Evolutionary conservation across 2,329 filamentous ascomycete species (phyloP).

Genomic region (Cytospora paraplurivora): DNA sequence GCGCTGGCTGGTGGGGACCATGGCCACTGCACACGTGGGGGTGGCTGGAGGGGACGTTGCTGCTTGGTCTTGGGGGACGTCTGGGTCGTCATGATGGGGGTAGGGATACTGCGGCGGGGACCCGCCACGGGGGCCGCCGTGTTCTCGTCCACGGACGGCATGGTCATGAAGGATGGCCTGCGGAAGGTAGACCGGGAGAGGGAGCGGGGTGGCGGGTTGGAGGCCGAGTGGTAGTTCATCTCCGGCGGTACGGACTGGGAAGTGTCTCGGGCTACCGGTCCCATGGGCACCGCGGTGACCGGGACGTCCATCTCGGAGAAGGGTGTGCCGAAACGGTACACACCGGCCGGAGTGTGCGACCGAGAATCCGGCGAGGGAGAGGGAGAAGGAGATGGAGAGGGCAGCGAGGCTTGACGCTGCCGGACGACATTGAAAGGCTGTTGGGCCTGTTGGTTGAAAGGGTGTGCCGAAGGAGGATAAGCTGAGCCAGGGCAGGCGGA

Average conservation of each 20-base stretch:
- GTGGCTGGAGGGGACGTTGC: slow-evolving; percentile 50
- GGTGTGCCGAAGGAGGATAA: slow-evolving; percentile 29
- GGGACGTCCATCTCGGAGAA: slow-evolving; percentile 91
- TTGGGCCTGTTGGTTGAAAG: slow-evolving; percentile 18
- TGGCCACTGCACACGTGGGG: slow-evolving; percentile 57
- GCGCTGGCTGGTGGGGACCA: slow-evolving; percentile 52
- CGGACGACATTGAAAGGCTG: slow-evolving; percentile 23
- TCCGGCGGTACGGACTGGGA: slow-evolving; percentile 93
- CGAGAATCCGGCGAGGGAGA: slow-evolving; percentile 52
- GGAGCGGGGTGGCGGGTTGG: slow-evolving; percentile 44
- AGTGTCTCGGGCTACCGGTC: slow-evolving; percentile 73
- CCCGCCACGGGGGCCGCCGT: slow-evolving; percentile 45
- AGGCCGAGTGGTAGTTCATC: slow-evolving; percentile 72
- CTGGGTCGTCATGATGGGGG: slow-evolving; percentile 42
- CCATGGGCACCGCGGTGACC: slow-evolving; percentile 69
- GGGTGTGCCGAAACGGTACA: slow-evolving; percentile 81
- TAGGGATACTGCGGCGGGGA: slow-evolving; percentile 39
- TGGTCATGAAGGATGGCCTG: slow-evolving; percentile 67
- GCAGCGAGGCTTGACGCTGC: slow-evolving; percentile 26
- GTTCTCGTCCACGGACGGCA: slow-evolving; percentile 72
- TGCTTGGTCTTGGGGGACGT: slow-evolving; percentile 39
- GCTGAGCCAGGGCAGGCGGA: slow-evolving; percentile 33
- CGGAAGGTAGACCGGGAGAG: slow-evolving; percentile 60
- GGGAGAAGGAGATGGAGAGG: slow-evolving; percentile 30
- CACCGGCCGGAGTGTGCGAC: slow-evolving; percentile 52